Conservation (phyloP, 2,329 filamentous ascomycete species). For the Fusarium anguioides region DNA sequence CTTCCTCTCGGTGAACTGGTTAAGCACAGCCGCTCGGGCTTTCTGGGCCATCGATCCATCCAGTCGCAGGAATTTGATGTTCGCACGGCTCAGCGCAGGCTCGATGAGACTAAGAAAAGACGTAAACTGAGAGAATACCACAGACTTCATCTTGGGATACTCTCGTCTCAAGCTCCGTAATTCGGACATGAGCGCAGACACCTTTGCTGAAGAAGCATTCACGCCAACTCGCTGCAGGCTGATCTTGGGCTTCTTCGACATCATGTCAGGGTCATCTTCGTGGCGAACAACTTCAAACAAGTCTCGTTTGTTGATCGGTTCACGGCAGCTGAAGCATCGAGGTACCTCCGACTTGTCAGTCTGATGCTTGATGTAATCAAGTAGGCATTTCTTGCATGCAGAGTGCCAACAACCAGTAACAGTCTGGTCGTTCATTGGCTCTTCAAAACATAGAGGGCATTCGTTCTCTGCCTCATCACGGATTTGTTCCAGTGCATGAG, state of each 20-base stretch:
- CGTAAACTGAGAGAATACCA: constrained; percentile 97
- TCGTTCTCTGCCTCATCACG: constrained; percentile 88
- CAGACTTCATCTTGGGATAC: constrained; percentile 80
- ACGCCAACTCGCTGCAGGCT: constrained; percentile 69
- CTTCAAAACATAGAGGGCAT: constrained; percentile 94
- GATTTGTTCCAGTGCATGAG: constrained; percentile 90
- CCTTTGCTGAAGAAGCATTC: constrained; percentile 85
- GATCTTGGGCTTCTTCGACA: constrained; percentile 62
- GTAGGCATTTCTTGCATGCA: constrained; percentile 92
- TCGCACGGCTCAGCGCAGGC: constrained; percentile 76
- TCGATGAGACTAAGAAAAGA: constrained; percentile 94
- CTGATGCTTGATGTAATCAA: constrained; percentile 90
- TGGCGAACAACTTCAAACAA: constrained; percentile 93
- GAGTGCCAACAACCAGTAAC: constrained; percentile 99
- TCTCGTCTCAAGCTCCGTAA: constrained; percentile 75
- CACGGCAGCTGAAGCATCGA: constrained; percentile 91
- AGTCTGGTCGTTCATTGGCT: constrained; percentile 93
- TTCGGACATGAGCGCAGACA: constrained; percentile 80
- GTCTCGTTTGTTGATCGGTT: constrained; percentile 82
- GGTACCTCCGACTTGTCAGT: constrained; percentile 79
- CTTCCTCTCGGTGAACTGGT: constrained; percentile 70
- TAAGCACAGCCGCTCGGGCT: constrained; percentile 79
- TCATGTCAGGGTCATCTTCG: constrained; percentile 66
- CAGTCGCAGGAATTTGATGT: constrained; percentile 85
- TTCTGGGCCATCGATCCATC: constrained; percentile 93